phyloP scores from a whole-genome alignment of 1,284 basidiomycete genomes.

The Boletus semigastroideus region DNA sequence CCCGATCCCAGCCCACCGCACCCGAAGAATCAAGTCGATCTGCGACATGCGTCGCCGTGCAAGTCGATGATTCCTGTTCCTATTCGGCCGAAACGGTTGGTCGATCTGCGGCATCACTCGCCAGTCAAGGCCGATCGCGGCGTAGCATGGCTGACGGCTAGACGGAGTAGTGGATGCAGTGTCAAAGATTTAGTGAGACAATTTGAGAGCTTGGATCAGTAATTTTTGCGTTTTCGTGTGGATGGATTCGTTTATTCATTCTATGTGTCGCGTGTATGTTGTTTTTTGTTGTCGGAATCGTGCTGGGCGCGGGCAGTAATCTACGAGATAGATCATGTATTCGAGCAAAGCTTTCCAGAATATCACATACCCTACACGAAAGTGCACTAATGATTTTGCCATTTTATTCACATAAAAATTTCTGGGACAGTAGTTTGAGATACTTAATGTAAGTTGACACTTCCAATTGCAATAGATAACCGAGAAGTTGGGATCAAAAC shows the following conservation, averaged over 20 bases:
- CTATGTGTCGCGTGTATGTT: conserved; percentile 4
- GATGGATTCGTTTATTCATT: not conserved
- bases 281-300: conserved; percentile 8
- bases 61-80: conserved; percentile 46
- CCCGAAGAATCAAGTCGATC: conserved; percentile 62
- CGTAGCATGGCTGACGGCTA: not conserved
- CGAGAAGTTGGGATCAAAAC: not conserved
- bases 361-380: not conserved
- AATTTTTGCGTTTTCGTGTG: conserved; percentile 2
- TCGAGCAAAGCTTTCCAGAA: not conserved
- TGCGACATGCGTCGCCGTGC: conserved; percentile 49
- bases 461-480: not conserved
- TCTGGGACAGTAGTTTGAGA: not conserved
- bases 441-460: not conserved
- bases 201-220: conserved; percentile 48
- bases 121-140: conserved; percentile 20
- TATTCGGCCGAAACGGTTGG: conserved; percentile 47
- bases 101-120: conserved; percentile 54
- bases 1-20: conserved; percentile 42
- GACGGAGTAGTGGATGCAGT: conserved; percentile 55
- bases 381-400: not conserved
- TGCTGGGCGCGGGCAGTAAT: conserved; percentile 11
- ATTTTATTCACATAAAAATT: not conserved
- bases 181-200: conserved; percentile 66
- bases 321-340: conserved; percentile 3